phyloP scores from a whole-genome alignment of 192 early-diverging fungal genomes.

The Umbelopsis sp. region DNA sequence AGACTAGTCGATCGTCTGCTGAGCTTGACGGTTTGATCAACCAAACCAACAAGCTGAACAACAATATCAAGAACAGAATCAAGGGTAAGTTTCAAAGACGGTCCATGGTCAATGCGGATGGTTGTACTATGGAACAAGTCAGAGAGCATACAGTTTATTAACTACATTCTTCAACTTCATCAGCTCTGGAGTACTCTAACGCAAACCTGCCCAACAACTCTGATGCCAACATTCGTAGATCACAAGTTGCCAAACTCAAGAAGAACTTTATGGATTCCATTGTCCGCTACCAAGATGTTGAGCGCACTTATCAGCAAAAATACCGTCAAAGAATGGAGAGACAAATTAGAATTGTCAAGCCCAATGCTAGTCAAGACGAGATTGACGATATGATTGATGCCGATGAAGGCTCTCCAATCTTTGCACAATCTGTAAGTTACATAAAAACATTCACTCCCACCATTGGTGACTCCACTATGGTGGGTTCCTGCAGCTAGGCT shows the following conservation, averaged over 20 bases:
- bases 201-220: conserved; percentile 18
- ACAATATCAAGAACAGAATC: conserved; percentile 50
- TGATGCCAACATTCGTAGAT: conserved; percentile 24
- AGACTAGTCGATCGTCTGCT: not conserved
- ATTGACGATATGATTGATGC: conserved; percentile 68
- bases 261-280: conserved; percentile 63
- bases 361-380: conserved; percentile 71
- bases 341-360: conserved; percentile 83
- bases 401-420: conserved; percentile 69
- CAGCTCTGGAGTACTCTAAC: conserved; percentile 21
- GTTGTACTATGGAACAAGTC: not conserved
- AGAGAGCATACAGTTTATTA: not conserved
- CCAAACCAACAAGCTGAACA: conserved; percentile 31
- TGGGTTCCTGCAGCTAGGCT: not conserved
- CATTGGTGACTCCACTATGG: too few relatives aligned
- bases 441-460: not conserved
- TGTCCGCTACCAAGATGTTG: conserved; percentile 72
- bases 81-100: conserved; percentile 28
- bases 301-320: conserved; percentile 76
- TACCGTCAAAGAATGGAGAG: conserved; percentile 79
- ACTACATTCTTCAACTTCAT: not conserved
- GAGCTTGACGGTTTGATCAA: conserved; percentile 27
- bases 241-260: conserved; percentile 36
- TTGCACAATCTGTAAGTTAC: conserved; percentile 71
- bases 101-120: too few relatives aligned